phyloP scores from a whole-genome alignment of 2,329 filamentous ascomycete species.

The Neonectria magnoliae region DNA sequence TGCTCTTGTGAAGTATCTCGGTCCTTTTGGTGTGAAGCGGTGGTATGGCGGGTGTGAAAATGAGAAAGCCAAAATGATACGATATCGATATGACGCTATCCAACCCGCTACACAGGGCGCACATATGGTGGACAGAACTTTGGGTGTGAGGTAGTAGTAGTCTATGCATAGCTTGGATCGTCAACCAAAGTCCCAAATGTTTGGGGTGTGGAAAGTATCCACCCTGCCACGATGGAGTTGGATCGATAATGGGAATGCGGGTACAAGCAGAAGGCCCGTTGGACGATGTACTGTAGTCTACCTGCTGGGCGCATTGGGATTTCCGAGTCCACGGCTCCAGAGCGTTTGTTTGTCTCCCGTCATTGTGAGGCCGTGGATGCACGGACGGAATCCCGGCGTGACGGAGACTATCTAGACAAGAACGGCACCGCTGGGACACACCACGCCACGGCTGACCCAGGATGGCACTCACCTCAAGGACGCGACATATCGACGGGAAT shows the following conservation, averaged over 20 bases:
- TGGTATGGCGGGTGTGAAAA: not conserved
- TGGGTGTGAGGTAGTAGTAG: no score
- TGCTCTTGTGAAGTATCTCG: not conserved
- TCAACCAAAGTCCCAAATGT: constrained; percentile 2
- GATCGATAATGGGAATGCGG: not conserved
- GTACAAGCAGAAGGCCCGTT: no score
- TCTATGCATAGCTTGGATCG: not conserved
- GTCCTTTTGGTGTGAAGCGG: not conserved
- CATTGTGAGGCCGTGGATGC: not conserved
- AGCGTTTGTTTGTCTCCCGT: not conserved
- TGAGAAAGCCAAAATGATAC: not conserved
- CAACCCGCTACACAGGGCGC: not conserved
- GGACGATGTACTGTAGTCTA: no score
- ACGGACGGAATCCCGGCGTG: not conserved
- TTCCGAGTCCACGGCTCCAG: not conserved
- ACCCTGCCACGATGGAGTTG: not conserved
- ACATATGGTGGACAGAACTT: not conserved
- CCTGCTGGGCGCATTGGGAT: no score
- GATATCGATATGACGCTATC: not conserved
- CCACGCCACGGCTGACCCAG: no score
- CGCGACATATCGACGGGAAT: no score
- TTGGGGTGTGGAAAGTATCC: not conserved
- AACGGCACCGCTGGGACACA: no score
- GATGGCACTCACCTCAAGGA: no score
- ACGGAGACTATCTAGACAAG: no score